Evolutionary conservation across 2,329 filamentous ascomycete genomes (phyloP), one percentile per base, ranked within the genome.

Genomic region (Talaromyces sp.): DNA sequence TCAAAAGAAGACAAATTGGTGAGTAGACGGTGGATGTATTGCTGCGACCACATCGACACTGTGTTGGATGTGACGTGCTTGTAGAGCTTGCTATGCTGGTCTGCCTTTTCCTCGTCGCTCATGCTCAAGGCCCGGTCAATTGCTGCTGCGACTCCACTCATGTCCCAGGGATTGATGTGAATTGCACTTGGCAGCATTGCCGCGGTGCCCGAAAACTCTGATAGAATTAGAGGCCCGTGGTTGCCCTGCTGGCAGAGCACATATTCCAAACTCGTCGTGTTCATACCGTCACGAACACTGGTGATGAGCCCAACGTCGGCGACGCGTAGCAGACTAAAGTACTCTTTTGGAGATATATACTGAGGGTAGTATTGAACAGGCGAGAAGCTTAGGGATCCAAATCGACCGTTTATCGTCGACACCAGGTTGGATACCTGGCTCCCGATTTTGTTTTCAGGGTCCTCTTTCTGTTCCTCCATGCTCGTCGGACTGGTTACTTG

Each of bases 141-240:
- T 66, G 92, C 87, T 58, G 89, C 85, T 4, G 93, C 93, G 14
- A 96, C 93, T 40, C 90, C 91, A 30, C 84, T 87, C 60, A 94
- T 83, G 73, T 97, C 92, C 92, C 93, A 98, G 1, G 94, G 94
- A 77, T 98, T 98, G 81, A 98, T 96, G 76, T 96, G 92, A 64
- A 96, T 92, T 34, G 94, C 94, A 70, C 90, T 89, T 64, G 86
- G 85, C 42, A 98, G 83, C 61, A 89, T 95, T 59, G 91, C 91
- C 34, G 94, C 92, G 0, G 94, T 97, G 62, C 94, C 94, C 65
- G 93, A 97, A 76, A 98, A 98, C 75, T 98, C 94, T 14, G 95
- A 98, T 28, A 98, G 85, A 67, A 98, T 97, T 54, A 98, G 81
- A 1, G 93, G 94, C 0, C 93, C 91, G 68, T 93, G 87, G 61